Percentiles rank a stretch among this genome's conserved stretches.
Evolutionary conservation across 2,329 filamentous ascomycete species (phyloP).

Genomic region (Neurospora sp.): DNA sequence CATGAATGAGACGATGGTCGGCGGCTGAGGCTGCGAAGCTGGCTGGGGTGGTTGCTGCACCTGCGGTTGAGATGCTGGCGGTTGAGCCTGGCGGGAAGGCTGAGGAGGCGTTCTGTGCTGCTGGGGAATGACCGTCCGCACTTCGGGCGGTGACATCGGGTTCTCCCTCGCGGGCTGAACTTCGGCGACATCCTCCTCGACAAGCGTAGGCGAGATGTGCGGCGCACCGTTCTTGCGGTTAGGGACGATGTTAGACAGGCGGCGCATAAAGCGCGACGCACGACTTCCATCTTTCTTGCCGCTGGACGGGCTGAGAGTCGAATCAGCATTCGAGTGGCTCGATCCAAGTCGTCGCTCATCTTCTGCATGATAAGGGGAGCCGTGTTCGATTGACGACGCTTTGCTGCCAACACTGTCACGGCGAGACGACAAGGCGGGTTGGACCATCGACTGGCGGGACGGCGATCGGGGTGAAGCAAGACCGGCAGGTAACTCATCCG

Average conservation of each 20-base stretch:
- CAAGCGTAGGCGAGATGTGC: slow-evolving; percentile 40
- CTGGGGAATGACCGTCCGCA: background rate
- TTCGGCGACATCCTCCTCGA: slow-evolving; percentile 36
- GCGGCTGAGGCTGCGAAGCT: slow-evolving; percentile 14
- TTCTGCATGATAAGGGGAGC: slow-evolving; percentile 24
- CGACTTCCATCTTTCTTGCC: slow-evolving; percentile 35
- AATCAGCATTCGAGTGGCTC: slow-evolving; percentile 7
- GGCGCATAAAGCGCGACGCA: slow-evolving; percentile 48
- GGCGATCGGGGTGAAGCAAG: slow-evolving; percentile 31
- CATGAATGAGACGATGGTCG: slow-evolving; percentile 53
- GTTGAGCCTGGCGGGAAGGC: background rate
- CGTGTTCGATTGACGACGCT: slow-evolving; percentile 41
- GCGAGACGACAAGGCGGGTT: slow-evolving; percentile 39
- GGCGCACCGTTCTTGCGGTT: slow-evolving; percentile 36
- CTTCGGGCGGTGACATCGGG: slow-evolving; percentile 7
- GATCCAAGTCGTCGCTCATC: slow-evolving; percentile 18
- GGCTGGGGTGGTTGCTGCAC: background rate
- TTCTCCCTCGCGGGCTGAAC: slow-evolving; percentile 16
- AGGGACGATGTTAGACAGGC: slow-evolving; percentile 42
- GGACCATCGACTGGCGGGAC: slow-evolving; percentile 37
- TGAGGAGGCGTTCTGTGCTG: background rate
- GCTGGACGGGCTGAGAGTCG: slow-evolving; percentile 24
- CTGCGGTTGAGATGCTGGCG: background rate
- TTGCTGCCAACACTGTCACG: slow-evolving; percentile 58
- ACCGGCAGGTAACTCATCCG: slow-evolving; percentile 26